Base-by-base conservation (phyloP, 2,329 filamentous ascomycete species). In the Pyrenochaeta sp. region DNA sequence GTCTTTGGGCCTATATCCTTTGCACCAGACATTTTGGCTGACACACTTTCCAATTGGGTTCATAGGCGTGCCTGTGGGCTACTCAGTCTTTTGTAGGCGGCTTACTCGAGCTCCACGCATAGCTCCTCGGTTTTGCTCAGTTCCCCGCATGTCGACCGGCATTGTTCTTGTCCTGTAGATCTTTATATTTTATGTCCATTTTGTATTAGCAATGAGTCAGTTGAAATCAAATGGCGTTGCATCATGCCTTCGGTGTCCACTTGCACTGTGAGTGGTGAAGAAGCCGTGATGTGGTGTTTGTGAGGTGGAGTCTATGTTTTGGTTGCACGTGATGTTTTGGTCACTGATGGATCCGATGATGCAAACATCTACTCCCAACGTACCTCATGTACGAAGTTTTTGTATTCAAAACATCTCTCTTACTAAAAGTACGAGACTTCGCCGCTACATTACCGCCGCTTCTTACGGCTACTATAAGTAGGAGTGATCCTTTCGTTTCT, bases 1-100 rank as follows among this genome's bases (percentile, higher is more conserved):
- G 39, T 7, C 13, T 58, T 55, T n/a, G 43, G 43, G 25, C 49
- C 54, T 22, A 47, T 44, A 19, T 62, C 64, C 50, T 62, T 58
- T 46, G 43, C 45, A 9, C 44, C 28, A 27, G 61, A 63, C 64
- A 67, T 67, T 12, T 47, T 52, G 22, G 13, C 24, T 28, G 28
- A 19, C 4, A 13, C 7, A 13, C 13, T 8, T 50, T 25, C 27
- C 8, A 25, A 47, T 5, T 51, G 9, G 10, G 32, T 55, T 6
- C 24, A 12, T 48, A 44, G 30, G 22, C 15, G 9, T 9, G 25
- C 22, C 30, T 44, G 24, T 25, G 39, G 46, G 24, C 37, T 13
- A 32, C 24, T 19, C 22, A 25, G 32, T 25, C 13, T n/a, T 13
- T 24, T 30, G 13, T 34, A 50, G 24, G 39, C 44, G 13, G 54